phyloP scores from a whole-genome alignment of 2,329 filamentous ascomycete species.

The Lachnellula suecica region DNA sequence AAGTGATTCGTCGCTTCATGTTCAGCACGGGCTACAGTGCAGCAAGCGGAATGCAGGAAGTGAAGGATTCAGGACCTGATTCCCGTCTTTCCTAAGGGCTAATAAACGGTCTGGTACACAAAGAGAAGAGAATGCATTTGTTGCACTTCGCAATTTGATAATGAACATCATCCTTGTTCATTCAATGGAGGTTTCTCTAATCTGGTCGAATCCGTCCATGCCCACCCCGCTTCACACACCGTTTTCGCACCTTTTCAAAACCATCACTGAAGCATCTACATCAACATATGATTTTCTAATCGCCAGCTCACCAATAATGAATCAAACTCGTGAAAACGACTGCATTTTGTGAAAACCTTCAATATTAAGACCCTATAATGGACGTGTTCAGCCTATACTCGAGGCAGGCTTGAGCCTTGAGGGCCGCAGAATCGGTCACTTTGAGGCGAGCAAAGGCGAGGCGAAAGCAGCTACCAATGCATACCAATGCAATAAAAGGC shows the following conservation, averaged over 20 bases:
- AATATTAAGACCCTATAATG: slow-evolving; percentile 15
- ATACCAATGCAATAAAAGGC: slow-evolving; percentile 10
- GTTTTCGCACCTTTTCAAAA: slow-evolving; percentile 3
- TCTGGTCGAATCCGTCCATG: slow-evolving; percentile 3
- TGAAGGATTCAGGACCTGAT: not conserved
- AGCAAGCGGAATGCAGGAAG: slow-evolving; percentile 6
- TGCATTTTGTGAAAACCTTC: not conserved
- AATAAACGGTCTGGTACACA: slow-evolving; percentile 1
- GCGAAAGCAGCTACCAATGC: slow-evolving; percentile 19
- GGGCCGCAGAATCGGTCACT: slow-evolving; percentile 12
- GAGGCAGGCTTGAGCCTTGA: slow-evolving; percentile 1
- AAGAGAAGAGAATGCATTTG: slow-evolving; percentile 8
- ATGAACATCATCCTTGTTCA: slow-evolving; percentile 14
- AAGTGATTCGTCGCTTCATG: not conserved
- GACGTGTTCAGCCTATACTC: slow-evolving; percentile 17
- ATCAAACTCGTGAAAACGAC: not conserved
- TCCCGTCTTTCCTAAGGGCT: not conserved
- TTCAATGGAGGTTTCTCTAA: slow-evolving; percentile 9
- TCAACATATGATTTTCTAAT: not conserved
- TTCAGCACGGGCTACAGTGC: slow-evolving; percentile 13
- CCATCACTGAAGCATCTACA: not conserved
- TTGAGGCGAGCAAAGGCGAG: slow-evolving; percentile 8
- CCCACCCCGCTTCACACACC: slow-evolving; percentile 4
- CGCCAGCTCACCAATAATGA: not conserved
- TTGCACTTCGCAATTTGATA: slow-evolving; percentile 25